phyloP scores from a whole-genome alignment of 2,329 filamentous ascomycete genomes.

The Aspergillus amoenus region DNA sequence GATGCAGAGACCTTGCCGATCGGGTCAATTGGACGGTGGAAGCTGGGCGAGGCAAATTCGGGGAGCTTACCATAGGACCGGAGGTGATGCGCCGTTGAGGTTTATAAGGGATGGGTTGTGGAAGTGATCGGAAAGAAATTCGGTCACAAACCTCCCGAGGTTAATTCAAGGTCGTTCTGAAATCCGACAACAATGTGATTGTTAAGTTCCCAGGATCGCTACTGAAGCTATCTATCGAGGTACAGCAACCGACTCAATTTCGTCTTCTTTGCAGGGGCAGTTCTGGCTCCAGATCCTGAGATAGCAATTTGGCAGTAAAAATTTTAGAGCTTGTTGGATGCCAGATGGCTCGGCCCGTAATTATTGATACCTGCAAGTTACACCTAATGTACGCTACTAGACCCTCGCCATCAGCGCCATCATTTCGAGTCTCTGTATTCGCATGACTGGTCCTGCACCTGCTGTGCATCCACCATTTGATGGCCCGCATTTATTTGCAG shows the following conservation, averaged over 20 bases:
- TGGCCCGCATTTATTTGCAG: neutral
- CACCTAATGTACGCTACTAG: neutral
- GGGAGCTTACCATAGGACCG: conserved; percentile 7
- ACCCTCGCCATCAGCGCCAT: conserved; percentile 2
- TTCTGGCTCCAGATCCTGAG: neutral
- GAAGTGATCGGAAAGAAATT: conserved; percentile 8
- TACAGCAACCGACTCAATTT: conserved; percentile 1
- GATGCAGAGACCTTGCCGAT: conserved; percentile 8
- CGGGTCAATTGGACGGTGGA: conserved; percentile 5
- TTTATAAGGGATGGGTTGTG: conserved; percentile 5
- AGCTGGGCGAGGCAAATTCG: neutral
- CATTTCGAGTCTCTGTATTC: neutral
- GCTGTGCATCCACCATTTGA: neutral
- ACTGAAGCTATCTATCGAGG: conserved; percentile 3
- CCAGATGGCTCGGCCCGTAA: neutral
- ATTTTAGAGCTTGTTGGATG: neutral
- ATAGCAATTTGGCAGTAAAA: neutral
- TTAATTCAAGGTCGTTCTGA: neutral
- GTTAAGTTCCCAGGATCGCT: neutral
- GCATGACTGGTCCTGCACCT: neutral
- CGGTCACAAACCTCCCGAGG: conserved; percentile 9
- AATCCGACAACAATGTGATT: neutral
- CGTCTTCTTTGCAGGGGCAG: neutral
- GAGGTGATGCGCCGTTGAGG: conserved; percentile 6
- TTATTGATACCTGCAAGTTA: neutral